Base-by-base conservation (phyloP, 768 basidiomycete species). In the Suillus clintonianus region DNA sequence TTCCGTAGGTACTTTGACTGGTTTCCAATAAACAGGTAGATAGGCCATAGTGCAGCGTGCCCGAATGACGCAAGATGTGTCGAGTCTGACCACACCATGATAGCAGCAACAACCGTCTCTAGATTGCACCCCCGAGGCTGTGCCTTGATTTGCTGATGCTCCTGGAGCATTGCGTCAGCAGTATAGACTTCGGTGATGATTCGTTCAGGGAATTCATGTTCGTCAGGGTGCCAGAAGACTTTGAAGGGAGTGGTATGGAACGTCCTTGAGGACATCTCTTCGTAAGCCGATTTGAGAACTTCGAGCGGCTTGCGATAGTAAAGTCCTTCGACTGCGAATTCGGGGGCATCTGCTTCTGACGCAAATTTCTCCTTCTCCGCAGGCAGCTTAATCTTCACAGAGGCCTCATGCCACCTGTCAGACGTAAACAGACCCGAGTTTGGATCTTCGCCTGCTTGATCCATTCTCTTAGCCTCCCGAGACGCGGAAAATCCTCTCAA, bases 31-130 rank as follows among this genome's bases (percentile, higher is more conserved):
- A 62, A 68, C 22, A 69, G 5, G 7, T 69, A 72, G 0, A 72
- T n/a, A 0, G 67, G 69, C 67, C 71, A 72, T 1, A 70, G 30
- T 0, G 22, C n/a, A 2, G 69, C 62, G 15, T 65, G 50, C 0
- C 74, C 63, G n/a, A 74, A 73, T 1, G 45, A 56, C 2, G 71
- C 60, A 0, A 74, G 64, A 24, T 74, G 68, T 0, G 70, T 75
- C 0, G 60, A 68, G 27, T 75, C 63, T 0, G 69, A 75, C 66
- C 72, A 75, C 1, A 75, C 13, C 70, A 74, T 75, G 17, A 74
- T 57, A 0, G 63, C 41, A 0, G 61, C 63, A 8, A 74, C 41
- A 2, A 67, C 58, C 0, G 55, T 69, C 27, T 70, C 68, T 7
- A 73, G 56, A 4, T 62, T 60, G n/a, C 72, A 70, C 0, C 54